Evolutionary conservation across 2,329 filamentous ascomycete genomes (phyloP), one percentile per base, ranked within the genome.

Genomic region (Mollisia scopiformis): DNA sequence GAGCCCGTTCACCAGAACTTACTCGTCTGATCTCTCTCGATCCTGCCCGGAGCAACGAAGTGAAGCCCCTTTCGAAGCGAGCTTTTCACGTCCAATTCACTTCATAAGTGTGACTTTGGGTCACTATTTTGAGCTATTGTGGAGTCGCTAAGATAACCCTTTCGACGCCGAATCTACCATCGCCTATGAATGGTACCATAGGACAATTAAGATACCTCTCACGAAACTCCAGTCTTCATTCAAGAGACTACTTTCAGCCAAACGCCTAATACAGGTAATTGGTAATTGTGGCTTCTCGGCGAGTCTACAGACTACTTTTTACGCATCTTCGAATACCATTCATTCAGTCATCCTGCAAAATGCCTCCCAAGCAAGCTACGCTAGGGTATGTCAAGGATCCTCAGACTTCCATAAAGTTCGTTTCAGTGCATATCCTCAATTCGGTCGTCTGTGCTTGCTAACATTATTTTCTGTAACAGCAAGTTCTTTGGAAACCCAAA

Each of bases 331-430:
- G 65, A 47, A 70, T 31, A 14, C 51, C 59, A 41, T 37, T 65
- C 41, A 19, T 62, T 43, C 63, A 58, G 63, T 30, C 62, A 37
- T 66, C 68, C 39, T 62, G 35, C 62, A 69, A 46, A 49, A 75
- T 75, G 73, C 66, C 72, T 66, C 69, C 73, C 23, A 73, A 72
- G 53, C 92, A 96, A 79, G 87, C 90, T 71, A 96, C 91, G 63
- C 79, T 96, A 75, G 91, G 91, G 93, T 96, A 95, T 79, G 92
- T 94, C 65, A 88, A 86, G 77, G 79, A 87, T 71, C 82, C 83
- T 66, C 91, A 94, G 80, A 86, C 83, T 73, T 92, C 88, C 69
- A 79, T 94, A 75, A 85, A 88, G 90, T 93, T 86, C 77, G 79
- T 78, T 56, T 49, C 14, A 23, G 58, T 41, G 7, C 11, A 11